A percentile compares a stretch with the other conserved stretches of the same genome.
These are phyloP conservation scores for Mariannaea elegans DNA, from an alignment of 2,329 filamentous ascomycete species.

Conservation along the genomic window DNA sequence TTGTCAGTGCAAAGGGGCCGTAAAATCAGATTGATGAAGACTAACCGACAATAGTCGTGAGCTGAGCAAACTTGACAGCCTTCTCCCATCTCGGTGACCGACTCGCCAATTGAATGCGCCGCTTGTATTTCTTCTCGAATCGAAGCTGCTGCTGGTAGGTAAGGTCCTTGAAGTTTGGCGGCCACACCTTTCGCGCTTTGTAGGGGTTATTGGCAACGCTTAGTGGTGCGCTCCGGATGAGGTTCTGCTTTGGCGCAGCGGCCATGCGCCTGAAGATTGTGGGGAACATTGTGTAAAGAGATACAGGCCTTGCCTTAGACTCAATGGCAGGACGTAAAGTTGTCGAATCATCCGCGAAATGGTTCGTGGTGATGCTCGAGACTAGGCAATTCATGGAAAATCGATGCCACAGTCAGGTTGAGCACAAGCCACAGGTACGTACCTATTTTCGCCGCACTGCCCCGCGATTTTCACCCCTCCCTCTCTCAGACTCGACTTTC, in stretches of 20 bases:
- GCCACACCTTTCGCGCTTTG: constrained; percentile 78
- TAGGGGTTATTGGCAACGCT: constrained; percentile 64
- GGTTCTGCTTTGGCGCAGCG: constrained; percentile 40
- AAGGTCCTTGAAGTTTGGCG: constrained; percentile 77
- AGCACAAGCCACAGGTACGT: constrained; percentile 30
- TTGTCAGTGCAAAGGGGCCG: constrained; percentile 20
- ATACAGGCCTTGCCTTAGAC: neutral
- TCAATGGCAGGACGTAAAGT: constrained; percentile 24
- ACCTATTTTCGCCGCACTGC: constrained; percentile 32
- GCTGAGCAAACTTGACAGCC: constrained; percentile 71
- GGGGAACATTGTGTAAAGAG: constrained; percentile 44
- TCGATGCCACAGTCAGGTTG: constrained; percentile 34
- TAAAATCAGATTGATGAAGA: neutral
- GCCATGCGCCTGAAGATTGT: constrained; percentile 47
- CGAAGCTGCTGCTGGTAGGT: constrained; percentile 77
- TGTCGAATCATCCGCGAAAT: constrained; percentile 15
- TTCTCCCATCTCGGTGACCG: constrained; percentile 72
- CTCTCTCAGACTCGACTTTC: constrained; percentile 28
- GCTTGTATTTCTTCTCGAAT: constrained; percentile 81
- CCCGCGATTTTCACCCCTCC: constrained; percentile 51
- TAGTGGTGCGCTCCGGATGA: constrained; percentile 40
- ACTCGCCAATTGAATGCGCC: constrained; percentile 70
- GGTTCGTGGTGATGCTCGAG: constrained; percentile 10
- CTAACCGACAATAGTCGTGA: constrained; percentile 64
- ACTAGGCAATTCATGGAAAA: constrained; percentile 14